These are phyloP conservation scores for Neofusicoccum kwambonambiense DNA, from an alignment of 2,329 filamentous ascomycete species.

Conservation along the genomic window DNA sequence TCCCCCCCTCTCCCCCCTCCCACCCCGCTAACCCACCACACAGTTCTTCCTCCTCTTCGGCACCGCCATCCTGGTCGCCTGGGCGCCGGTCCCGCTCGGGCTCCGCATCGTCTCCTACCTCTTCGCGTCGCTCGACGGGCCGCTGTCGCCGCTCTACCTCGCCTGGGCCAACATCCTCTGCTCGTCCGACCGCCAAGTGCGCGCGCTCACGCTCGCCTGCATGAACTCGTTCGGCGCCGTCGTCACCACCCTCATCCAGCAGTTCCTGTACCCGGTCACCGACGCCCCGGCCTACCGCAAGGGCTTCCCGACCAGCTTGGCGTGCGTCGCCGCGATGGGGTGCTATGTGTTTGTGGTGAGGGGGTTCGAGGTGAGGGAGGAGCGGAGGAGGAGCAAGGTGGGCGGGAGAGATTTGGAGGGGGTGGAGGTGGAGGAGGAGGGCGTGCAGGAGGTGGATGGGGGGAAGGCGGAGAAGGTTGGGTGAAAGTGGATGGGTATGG, in stretches of 20 bases:
- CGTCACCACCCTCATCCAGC: not conserved
- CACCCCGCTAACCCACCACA: not conserved
- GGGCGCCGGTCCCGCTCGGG: constrained; percentile 20
- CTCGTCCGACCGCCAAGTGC: constrained; percentile 34
- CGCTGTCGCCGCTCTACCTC: constrained; percentile 37
- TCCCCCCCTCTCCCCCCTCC: not conserved
- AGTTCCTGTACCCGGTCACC: not conserved
- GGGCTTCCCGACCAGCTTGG: not conserved
- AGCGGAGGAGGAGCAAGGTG: not conserved
- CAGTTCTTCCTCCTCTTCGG: not conserved
- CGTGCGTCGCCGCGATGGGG: not conserved
- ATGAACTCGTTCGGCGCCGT: constrained; percentile 34
- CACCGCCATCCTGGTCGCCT: not conserved
- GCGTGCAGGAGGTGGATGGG: not conserved
- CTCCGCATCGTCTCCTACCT: constrained; percentile 36
- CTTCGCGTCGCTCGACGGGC: constrained; percentile 37
- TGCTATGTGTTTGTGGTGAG: not conserved
- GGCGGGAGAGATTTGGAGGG: not conserved
- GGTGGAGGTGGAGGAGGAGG: not conserved
- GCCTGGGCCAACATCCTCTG: constrained; percentile 39
- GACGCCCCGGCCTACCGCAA: not conserved
- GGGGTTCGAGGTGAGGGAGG: not conserved
- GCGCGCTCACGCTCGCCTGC: constrained; percentile 35
- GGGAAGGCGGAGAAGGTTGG: not conserved
- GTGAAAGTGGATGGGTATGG: not conserved